A percentile compares a stretch with the other conserved stretches of the same genome.
These are phyloP conservation scores for Colletotrichum agaves DNA, from an alignment of 2,329 filamentous ascomycete genomes.

Conservation along the genomic window DNA sequence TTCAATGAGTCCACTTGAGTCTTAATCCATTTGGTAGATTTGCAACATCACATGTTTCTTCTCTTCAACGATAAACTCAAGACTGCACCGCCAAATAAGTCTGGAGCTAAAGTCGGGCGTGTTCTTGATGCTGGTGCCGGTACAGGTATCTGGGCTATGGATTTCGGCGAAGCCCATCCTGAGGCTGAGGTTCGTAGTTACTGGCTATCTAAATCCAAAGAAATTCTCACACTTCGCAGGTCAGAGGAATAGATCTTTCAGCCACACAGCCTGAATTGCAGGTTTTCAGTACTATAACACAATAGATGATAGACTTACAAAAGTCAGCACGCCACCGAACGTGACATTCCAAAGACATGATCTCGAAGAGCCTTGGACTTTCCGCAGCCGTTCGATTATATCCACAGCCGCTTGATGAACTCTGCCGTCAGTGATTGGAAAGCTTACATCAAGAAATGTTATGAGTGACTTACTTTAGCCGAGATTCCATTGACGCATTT, in stretches of 20 bases:
- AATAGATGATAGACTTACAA: no score
- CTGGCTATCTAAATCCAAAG: not conserved
- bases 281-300: fast-evolving
- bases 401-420: constrained; percentile 66
- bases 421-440: constrained; percentile 66
- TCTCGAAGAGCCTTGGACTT: constrained; percentile 42
- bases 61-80: not conserved
- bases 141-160: constrained; percentile 43
- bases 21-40: not conserved
- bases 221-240: not conserved
- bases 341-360: constrained; percentile 53
- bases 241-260: constrained; percentile 52
- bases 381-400: constrained; percentile 63
- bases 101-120: constrained; percentile 13
- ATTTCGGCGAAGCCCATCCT: constrained; percentile 49
- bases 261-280: constrained; percentile 52
- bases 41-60: constrained; percentile 3
- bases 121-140: not conserved
- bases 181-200: constrained; percentile 40
- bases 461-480: constrained; percentile 44
- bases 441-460: constrained; percentile 59
- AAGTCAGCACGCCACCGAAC: constrained; percentile 51
- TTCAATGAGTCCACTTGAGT: not conserved
- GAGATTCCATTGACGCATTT: no score
- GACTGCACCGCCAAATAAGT: constrained; percentile 1